Evolutionary conservation across 2,329 filamentous ascomycete genomes (phyloP).

Genomic region (Calonectria hawksworthii): DNA sequence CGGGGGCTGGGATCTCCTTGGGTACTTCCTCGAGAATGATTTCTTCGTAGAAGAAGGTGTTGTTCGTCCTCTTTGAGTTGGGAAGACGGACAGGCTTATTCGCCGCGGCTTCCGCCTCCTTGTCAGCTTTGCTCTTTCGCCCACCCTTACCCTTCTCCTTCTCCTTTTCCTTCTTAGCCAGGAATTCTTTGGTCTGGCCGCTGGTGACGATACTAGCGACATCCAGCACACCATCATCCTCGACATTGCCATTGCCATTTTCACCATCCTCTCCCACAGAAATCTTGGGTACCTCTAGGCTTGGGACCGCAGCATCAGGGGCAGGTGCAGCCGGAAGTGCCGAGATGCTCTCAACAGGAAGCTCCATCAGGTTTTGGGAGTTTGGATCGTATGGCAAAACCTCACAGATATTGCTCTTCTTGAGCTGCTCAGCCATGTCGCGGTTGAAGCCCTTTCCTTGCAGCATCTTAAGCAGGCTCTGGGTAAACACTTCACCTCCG

Average conservation of each 20-base stretch:
- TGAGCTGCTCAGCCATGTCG: constrained; percentile 79
- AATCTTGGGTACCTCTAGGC: constrained; percentile 53
- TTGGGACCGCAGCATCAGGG: constrained; percentile 48
- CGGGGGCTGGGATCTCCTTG: constrained; percentile 42
- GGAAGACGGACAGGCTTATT: constrained; percentile 74
- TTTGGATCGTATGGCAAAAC: constrained; percentile 70
- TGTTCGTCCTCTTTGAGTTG: constrained; percentile 79
- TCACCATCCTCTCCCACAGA: constrained; percentile 55
- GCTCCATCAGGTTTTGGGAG: constrained; percentile 61
- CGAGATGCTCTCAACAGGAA: constrained; percentile 59
- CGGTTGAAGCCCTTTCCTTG: constrained; percentile 69
- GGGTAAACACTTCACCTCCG: constrained; percentile 90
- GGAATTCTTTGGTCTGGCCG: constrained; percentile 84
- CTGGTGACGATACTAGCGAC: constrained; percentile 88
- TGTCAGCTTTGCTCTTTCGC: constrained; percentile 62
- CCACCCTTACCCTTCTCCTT: constrained; percentile 74
- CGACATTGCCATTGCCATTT: constrained; percentile 58
- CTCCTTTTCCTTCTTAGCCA: constrained; percentile 87
- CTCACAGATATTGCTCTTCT: constrained; percentile 76
- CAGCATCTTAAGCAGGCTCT: constrained; percentile 77
- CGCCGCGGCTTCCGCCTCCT: constrained; percentile 66
- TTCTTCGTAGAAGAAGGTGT: constrained; percentile 82
- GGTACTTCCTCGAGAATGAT: constrained; percentile 67
- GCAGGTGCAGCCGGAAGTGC: constrained; percentile 45
- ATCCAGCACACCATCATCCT: constrained; percentile 82